Evolutionary conservation across 352 stramenopile species (phyloP), one percentile per base, ranked within the genome.

Genomic region (Saprolegnia parasitica): DNA sequence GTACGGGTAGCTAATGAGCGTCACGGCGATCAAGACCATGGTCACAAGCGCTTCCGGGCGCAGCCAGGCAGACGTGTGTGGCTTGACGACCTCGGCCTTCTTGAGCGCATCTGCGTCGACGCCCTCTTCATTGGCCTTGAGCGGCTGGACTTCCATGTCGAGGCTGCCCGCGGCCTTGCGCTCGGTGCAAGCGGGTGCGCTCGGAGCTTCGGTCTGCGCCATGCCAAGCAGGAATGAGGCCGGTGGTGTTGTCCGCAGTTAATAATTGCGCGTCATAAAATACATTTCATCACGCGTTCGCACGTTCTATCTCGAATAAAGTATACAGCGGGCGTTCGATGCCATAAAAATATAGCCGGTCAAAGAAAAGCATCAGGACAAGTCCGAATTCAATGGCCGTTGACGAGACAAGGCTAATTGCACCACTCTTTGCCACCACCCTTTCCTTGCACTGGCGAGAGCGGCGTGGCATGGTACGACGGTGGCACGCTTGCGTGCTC

Each of bases 1-100:
- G 45, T 56, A 67, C 11, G 58, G 58, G 42, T 67, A 67, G 58
- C 58, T 67, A 5, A 56, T 21, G 16, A 67, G 45, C 11, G 58
- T 67, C 11, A 67, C 23, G 1, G 39, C 42, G 42, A 67, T n/a
- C 20, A 67, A 56, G 8, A 35, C 58, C 10, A 50, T 42, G 24
- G 58, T 49, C 42, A 49, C 42, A 49, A 49, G 42, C 42, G 42
- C 42, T n/a, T 49, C 42, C 13, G 42, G 42, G 18, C 42, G 42
- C 18, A 49, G 42, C 42, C 42, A 49, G 1, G 42, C 42, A 2
- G 42, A 49, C 11, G 13, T n/a, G 1, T 1, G 3, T n/a, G 11
- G 42, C 42, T n/a, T 49, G 42, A 35, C 29, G 29, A 35, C 29
- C 29, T 49, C 42, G 18, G 11, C 42, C 42, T 49, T 49, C 42